Base-by-base conservation (phyloP, 192 early-diverging fungal species). In the Coemansia sp. region DNA sequence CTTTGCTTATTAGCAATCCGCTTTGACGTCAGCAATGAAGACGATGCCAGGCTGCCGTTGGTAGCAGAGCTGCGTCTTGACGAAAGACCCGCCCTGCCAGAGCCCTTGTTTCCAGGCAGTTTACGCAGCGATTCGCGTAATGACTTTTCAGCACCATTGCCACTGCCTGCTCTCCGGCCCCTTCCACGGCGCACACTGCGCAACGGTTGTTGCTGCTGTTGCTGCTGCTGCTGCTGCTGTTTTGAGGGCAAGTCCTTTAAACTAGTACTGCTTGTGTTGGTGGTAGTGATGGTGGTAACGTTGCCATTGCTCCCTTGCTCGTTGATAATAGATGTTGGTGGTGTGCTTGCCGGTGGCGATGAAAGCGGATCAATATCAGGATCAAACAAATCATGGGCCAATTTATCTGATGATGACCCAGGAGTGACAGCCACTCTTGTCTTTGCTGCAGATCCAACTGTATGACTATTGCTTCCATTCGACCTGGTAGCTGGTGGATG, bases 101-200 rank as follows among this genome's bases (percentile, higher is more conserved):
- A 59, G 0, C 74, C 79, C n/a, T 49, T 56, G 44, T 69, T 75
- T 0, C 79, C 79, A 0, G 74, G 74, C 26, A 81, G 23, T 15
- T 63, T 66, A 15, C 74, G 58, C 13, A 81, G 39, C 12, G 74
- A 68, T 40, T 81, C 79, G 18, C 56, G 64, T 38, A 81, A 48
- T 7, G 79, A 68, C 37, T 70, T 67, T 16, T 65, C 43, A 12
- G 13, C 38, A 48, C 63, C 13, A 53, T 54, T 54, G 52, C 23
- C 26, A 23, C 52, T 54, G 9, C 52, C 52, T 26, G 52, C 52
- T 1, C 52, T 19, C 12, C 52, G 21, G 23, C 52, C 52, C 15
- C 52, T 21, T 21, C 52, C 52, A 12, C 52, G 52, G 26, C 52
- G 52, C 52, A 54, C 9, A 23, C 21, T 54, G 52, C 52, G 52